Percentiles rank a stretch among this genome's conserved stretches.
These are phyloP conservation scores for Botrytis fabae DNA, from an alignment of 2,329 filamentous ascomycete genomes.

Conservation along the genomic window DNA sequence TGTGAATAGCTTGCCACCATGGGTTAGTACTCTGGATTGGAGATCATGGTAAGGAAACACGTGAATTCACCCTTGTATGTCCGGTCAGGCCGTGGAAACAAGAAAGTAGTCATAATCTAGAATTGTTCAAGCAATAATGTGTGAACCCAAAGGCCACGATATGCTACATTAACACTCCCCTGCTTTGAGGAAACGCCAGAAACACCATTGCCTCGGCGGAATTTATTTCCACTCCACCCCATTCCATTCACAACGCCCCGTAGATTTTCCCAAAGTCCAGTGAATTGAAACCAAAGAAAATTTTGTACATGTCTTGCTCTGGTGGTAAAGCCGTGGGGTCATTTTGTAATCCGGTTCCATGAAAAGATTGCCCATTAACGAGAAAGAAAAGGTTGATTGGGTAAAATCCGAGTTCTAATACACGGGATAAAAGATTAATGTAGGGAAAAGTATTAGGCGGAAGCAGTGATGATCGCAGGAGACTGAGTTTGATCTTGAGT, in stretches of 20 bases:
- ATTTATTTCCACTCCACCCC: slow-evolving; percentile 3
- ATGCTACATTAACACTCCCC: slow-evolving; percentile 14
- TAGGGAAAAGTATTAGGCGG: slow-evolving; percentile 16
- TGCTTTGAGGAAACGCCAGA: slow-evolving; percentile 13
- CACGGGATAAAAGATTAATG: slow-evolving; percentile 21
- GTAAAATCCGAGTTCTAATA: slow-evolving; percentile 10
- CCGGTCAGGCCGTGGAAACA: neutral
- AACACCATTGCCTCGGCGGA: slow-evolving; percentile 24
- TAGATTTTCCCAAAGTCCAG: slow-evolving; percentile 7
- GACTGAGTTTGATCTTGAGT: neutral
- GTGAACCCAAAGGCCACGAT: neutral
- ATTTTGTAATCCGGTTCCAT: neutral
- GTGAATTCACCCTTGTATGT: neutral
- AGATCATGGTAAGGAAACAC: neutral
- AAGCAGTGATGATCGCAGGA: slow-evolving; percentile 19
- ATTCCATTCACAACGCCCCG: slow-evolving; percentile 6
- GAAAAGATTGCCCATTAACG: neutral
- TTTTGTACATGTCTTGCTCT: slow-evolving; percentile 20
- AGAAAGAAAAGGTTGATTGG: neutral
- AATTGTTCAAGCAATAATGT: neutral
- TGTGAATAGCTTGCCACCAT: neutral
- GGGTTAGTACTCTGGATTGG: neutral
- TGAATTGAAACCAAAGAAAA: slow-evolving; percentile 8
- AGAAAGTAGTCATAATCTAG: slow-evolving; percentile 1
- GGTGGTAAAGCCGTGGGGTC: neutral